Evolutionary conservation across 2,329 filamentous ascomycete genomes (phyloP), one percentile per base, ranked within the genome.

Genomic region (Knoxdaviesia capensis): DNA sequence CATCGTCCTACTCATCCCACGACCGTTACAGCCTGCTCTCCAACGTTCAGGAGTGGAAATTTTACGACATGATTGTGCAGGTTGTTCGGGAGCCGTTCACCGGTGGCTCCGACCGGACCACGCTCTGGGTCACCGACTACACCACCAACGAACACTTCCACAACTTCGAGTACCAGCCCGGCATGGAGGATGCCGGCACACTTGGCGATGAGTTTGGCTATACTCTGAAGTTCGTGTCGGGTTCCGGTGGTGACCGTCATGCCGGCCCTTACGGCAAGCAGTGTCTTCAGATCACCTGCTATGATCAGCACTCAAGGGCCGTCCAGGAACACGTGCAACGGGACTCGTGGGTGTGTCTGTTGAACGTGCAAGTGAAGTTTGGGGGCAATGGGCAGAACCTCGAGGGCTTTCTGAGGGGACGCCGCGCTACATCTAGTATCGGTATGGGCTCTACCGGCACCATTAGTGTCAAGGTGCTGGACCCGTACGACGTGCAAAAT

Each of bases 41-140:
- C 48, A 71, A 86, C 49, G 58, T 84, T 1, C 51, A 59, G 3
- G 59, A 67, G 1, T 55, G 57, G 9, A 62, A 51, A 0, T 92
- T 78, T 52, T 74, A 69, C 50, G 74, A 94, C 53, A 53, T 92
- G 1, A 62, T 83, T 11, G 85, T 71, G 2, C 70, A 87, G 52
- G 72, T 93, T 3, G 68, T 86, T 39, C 63, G 56, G 38, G 57
- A 62, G 2, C 68, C 69, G 0, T 64, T 56, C 37, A 58, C 64
- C 31, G 20, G 50, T 6, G n/a, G n/a, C n/a, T 52, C 54, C 28
- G 64, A 68, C 30, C 69, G 59, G 44, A 58, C 71, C 8, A 71
- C 74, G 5, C 48, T 94, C 0, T 86, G 86, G 63, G 61, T 93
- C 11, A 80, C 82, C 0, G 87, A 94, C 56, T 94, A 87, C 55